Percentiles rank a stretch among this genome's conserved stretches.
These are phyloP conservation scores for Rhodomyrtus psidioides DNA, from an alignment of 441 rosid genomes.

Conservation along the genomic window DNA sequence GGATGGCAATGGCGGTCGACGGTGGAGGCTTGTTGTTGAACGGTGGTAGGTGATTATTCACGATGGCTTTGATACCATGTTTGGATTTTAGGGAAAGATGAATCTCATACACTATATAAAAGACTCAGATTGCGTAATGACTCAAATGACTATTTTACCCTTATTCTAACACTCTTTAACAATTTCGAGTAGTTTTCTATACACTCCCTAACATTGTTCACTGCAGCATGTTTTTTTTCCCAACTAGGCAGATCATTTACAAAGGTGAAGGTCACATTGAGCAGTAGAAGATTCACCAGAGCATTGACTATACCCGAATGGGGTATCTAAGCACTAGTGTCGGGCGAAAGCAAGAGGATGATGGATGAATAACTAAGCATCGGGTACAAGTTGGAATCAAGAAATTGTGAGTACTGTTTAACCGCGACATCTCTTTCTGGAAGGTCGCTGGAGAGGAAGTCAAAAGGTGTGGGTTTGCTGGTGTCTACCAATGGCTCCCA, in stretches of 20 bases:
- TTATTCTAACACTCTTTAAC: too few species aligned
- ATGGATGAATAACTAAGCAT: conserved; percentile 88
- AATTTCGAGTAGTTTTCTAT: background rate
- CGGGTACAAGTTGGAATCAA: conserved; percentile 77
- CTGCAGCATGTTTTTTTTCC: background rate
- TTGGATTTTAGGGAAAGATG: too few species aligned
- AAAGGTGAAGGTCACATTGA: background rate
- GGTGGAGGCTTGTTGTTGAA: too few species aligned
- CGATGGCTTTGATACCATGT: too few species aligned
- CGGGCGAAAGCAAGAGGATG: conserved; percentile 50
- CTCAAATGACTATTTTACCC: too few species aligned
- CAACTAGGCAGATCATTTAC: background rate
- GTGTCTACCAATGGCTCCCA: conserved; percentile 95
- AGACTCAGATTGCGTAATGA: too few species aligned
- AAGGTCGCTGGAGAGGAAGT: conserved; percentile 54
- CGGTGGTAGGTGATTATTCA: too few species aligned
- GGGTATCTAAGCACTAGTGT: conserved; percentile 3
- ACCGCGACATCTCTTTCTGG: conserved; percentile 53
- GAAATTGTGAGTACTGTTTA: conserved; percentile 65
- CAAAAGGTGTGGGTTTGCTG: conserved; percentile 67
- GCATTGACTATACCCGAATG: background rate
- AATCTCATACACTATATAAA: too few species aligned
- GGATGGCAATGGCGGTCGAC: too few species aligned
- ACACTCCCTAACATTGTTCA: background rate
- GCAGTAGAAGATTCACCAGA: background rate